phyloP scores from a whole-genome alignment of 345 rosid genomes.

The Dipteronia sinensis region DNA sequence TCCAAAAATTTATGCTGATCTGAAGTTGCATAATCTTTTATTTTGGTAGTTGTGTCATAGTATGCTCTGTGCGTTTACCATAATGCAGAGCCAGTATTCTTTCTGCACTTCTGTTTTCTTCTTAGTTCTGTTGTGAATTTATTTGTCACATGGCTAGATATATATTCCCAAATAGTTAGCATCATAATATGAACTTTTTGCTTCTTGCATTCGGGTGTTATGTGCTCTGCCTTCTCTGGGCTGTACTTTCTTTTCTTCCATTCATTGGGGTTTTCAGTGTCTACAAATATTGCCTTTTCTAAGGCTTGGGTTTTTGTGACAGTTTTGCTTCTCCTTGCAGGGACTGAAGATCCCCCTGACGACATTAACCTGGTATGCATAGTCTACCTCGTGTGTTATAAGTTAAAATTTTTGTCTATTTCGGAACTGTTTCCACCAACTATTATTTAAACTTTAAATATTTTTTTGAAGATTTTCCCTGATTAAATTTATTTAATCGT shows the following conservation, averaged over 20 bases:
- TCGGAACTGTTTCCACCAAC: not conserved
- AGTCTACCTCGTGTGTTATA: conserved; percentile 12
- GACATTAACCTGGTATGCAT: conserved; percentile 60
- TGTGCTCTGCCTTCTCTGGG: conserved; percentile 5
- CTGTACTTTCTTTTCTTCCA: not conserved
- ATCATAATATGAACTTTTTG: not conserved
- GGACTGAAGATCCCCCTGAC: conserved; percentile 69
- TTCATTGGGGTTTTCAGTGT: conserved; percentile 1
- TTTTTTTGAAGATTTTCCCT: conserved; percentile 12
- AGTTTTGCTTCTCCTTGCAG: conserved; percentile 52
- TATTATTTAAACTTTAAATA: not conserved
- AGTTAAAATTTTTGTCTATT: not conserved
- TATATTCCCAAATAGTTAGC: not conserved
- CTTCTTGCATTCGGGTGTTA: not conserved
- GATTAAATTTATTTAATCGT: conserved; percentile 18
- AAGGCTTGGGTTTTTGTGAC: conserved; percentile 26
- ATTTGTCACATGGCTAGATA: not conserved
- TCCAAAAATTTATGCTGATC: not conserved
- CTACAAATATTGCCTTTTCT: conserved; percentile 2
- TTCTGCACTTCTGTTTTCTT: conserved; percentile 1
- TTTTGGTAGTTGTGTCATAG: not conserved
- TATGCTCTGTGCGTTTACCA: not conserved
- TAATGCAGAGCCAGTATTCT: not conserved
- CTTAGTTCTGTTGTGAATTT: not conserved
- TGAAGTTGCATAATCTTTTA: not conserved